A percentile compares a stretch with the other conserved stretches of the same genome.
phyloP scores from a whole-genome alignment of 2,329 filamentous ascomycete species.

The Stachybotrys echinatus region DNA sequence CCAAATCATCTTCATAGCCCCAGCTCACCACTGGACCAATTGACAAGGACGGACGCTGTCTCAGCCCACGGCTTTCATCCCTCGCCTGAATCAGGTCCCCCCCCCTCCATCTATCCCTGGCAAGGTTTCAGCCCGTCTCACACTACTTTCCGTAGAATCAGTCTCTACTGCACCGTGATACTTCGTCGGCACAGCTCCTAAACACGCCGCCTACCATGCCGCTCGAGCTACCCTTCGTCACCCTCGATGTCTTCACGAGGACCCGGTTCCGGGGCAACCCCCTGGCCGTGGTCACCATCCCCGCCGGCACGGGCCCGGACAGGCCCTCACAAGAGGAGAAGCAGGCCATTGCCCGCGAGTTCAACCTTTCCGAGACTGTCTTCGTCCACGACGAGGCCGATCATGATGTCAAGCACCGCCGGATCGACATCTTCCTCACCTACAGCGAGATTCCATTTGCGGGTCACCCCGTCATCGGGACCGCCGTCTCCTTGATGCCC shows the following conservation, averaged over 20 bases:
- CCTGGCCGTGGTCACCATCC: constrained; percentile 53
- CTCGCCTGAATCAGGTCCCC: not conserved
- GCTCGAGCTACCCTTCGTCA: constrained; percentile 41
- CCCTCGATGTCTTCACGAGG: constrained; percentile 54
- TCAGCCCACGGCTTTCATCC: not conserved
- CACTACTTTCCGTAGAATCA: not conserved
- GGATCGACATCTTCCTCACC: constrained; percentile 56
- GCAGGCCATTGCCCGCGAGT: constrained; percentile 54
- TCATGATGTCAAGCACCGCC: constrained; percentile 24
- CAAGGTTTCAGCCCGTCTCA: not conserved
- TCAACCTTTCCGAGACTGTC: constrained; percentile 60
- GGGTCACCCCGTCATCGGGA: constrained; percentile 57
- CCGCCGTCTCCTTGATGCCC: constrained; percentile 42
- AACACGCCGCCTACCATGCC: too few relatives aligned
- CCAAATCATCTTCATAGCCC: too few relatives aligned
- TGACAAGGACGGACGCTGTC: not conserved
- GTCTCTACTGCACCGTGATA: not conserved
- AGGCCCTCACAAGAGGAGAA: constrained; percentile 46
- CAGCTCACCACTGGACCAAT: too few relatives aligned
- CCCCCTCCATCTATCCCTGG: not conserved
- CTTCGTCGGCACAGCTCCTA: too few relatives aligned
- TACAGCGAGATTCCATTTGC: constrained; percentile 53
- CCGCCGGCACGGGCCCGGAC: constrained; percentile 23
- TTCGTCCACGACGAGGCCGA: constrained; percentile 48
- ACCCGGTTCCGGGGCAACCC: constrained; percentile 52